phyloP scores from a whole-genome alignment of 129 eudicot species.

The Ambrosia artemisiifolia region DNA sequence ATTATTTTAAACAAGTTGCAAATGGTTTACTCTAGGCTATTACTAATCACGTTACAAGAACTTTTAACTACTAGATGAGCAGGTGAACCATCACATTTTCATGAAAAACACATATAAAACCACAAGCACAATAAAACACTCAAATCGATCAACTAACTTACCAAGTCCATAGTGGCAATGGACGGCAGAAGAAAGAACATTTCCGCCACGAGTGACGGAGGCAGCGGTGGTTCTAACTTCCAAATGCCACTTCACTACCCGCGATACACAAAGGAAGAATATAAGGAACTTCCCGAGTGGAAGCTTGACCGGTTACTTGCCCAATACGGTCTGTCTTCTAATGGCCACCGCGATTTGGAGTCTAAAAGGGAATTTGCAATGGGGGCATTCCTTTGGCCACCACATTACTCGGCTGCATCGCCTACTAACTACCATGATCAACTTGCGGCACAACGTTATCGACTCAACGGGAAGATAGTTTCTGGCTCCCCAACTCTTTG shows the following conservation, averaged over 20 bases:
- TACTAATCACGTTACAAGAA: slow-evolving; percentile 27
- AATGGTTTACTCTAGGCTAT: background rate
- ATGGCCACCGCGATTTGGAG: slow-evolving; percentile 40
- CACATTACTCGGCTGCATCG: slow-evolving; percentile 7
- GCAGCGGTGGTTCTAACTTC: slow-evolving; percentile 33
- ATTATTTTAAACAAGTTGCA: background rate
- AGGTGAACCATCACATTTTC: slow-evolving; percentile 38
- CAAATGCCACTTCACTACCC: slow-evolving; percentile 69
- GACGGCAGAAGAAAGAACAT: slow-evolving; percentile 30
- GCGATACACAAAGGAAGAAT: slow-evolving; percentile 51
- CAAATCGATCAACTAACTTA: slow-evolving; percentile 3
- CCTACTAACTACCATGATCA: slow-evolving; percentile 16
- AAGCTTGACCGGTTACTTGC: slow-evolving; percentile 48
- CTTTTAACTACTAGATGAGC: slow-evolving; percentile 28
- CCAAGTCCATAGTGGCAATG: slow-evolving; percentile 20
- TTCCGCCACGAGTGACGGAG: background rate
- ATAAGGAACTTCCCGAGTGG: slow-evolving; percentile 47
- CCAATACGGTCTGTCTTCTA: slow-evolving; percentile 45
- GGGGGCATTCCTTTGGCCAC: slow-evolving; percentile 65
- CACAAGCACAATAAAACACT: slow-evolving; percentile 1
- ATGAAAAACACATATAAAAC: slow-evolving; percentile 29
- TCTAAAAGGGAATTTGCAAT: slow-evolving; percentile 57
- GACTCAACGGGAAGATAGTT: slow-evolving; percentile 16
- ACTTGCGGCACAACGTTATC: slow-evolving; percentile 11
- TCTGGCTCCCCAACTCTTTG: slow-evolving; percentile 21